Percentiles rank a stretch among this genome's conserved stretches.
phyloP scores from a whole-genome alignment of 2,329 filamentous ascomycete species.

The Aureobasidium sp. region DNA sequence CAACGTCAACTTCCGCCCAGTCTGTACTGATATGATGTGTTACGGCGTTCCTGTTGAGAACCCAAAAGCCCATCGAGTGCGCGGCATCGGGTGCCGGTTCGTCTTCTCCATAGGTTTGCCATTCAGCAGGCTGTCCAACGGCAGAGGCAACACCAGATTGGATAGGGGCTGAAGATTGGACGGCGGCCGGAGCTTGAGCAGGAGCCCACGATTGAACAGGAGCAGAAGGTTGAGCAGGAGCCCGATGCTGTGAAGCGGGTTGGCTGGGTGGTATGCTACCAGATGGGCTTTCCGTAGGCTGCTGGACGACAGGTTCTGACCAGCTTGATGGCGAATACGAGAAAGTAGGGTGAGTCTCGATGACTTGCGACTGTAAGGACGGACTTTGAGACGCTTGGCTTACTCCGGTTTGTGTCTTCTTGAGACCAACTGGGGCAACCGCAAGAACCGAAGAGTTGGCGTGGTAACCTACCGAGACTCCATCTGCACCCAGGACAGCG shows the following conservation, averaged over 20 bases:
- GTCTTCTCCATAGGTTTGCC: not conserved
- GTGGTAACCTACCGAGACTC: not conserved
- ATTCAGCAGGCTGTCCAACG: not conserved
- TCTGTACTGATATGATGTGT: slow-evolving; percentile 2
- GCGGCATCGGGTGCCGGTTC: not conserved
- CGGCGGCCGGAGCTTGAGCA: not conserved
- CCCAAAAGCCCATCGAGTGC: not conserved
- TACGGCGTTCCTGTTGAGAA: slow-evolving; percentile 1
- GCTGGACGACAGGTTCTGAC: not conserved
- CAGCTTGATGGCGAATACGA: not conserved
- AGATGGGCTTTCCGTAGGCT: not conserved
- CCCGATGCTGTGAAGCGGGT: not conserved
- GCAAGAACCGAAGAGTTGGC: not conserved
- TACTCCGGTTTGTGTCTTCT: too few species aligned
- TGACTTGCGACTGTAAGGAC: not conserved
- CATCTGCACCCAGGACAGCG: not conserved
- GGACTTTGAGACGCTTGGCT: not conserved
- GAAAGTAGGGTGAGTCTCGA: not conserved
- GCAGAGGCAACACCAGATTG: not conserved
- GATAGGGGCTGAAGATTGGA: not conserved
- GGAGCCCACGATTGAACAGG: not conserved
- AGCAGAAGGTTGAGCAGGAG: not conserved
- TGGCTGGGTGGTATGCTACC: not conserved
- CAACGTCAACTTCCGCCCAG: not conserved
- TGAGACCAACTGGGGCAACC: not conserved